Percentiles rank a stretch among this genome's conserved stretches.
Conservation (phyloP, 345 rosid species). For the Citrus sinensis region DVS_A1.0 CM039167.1:7657001-7657500, state of each 20-base stretch:
- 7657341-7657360: slow-evolving; percentile 70
- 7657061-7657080: slow-evolving; percentile 74
- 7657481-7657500: slow-evolving; percentile 91
- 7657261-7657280: background rate
- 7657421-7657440: slow-evolving; percentile 88
- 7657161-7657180: slow-evolving; percentile 69
- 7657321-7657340: slow-evolving; percentile 39
- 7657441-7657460: slow-evolving; percentile 92
- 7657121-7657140: slow-evolving; percentile 60
- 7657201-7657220: background rate
- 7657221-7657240: background rate
- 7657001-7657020: slow-evolving; percentile 42
- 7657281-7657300: background rate
- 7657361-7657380: slow-evolving; percentile 51
- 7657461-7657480: slow-evolving; percentile 80
- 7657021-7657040: slow-evolving; percentile 93
- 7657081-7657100: slow-evolving; percentile 57
- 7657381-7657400: slow-evolving; percentile 46
- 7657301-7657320: slow-evolving; percentile 16
- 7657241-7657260: background rate
- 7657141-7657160: slow-evolving; percentile 64
- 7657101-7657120: slow-evolving; percentile 74
- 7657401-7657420: slow-evolving; percentile 75
- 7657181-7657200: slow-evolving; percentile 4
- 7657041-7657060: slow-evolving; percentile 95